A percentile compares a stretch with the other conserved stretches of the same genome.
phyloP scores from a whole-genome alignment of 176 grass and related monocot genomes.

The Puccinellia tenuiflora region DNA sequence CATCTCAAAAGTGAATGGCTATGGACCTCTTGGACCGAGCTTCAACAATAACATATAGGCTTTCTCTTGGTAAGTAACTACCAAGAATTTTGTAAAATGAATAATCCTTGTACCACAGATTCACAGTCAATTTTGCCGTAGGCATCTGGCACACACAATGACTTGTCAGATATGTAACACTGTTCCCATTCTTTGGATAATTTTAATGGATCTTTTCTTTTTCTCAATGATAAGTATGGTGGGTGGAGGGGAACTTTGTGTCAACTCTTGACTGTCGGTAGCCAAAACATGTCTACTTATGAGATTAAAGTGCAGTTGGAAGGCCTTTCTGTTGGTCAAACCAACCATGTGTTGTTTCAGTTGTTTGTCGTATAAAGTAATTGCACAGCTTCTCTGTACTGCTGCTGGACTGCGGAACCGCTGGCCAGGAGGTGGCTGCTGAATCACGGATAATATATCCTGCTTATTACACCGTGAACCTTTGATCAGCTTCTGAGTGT shows the following conservation, averaged over 20 bases:
- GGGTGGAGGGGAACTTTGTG: background rate
- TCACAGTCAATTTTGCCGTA: constrained; percentile 32
- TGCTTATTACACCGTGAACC: background rate
- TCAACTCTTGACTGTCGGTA: background rate
- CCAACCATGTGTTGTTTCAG: constrained; percentile 2
- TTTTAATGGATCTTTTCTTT: constrained; percentile 23
- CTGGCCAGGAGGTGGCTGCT: background rate
- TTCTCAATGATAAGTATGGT: constrained; percentile 20
- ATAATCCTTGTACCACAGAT: constrained; percentile 43
- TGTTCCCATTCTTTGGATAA: constrained; percentile 33
- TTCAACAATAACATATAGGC: constrained; percentile 24
- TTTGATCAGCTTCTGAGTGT: background rate
- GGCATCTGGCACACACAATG: constrained; percentile 25
- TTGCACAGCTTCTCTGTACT: constrained; percentile 4
- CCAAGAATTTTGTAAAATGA: constrained; percentile 38
- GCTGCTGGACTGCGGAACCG: background rate
- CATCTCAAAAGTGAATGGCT: constrained; percentile 25
- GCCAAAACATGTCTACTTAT: constrained; percentile 10
- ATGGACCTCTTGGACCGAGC: background rate
- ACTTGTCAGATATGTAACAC: constrained; percentile 40
- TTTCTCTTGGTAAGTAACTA: constrained; percentile 43
- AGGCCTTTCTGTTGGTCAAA: background rate
- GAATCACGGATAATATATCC: background rate
- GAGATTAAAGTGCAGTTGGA: background rate
- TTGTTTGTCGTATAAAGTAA: constrained; percentile 1